Evolutionary conservation across 1,284 basidiomycete genomes (phyloP).

Genomic region (Ceratobasidium sp.): DNA sequence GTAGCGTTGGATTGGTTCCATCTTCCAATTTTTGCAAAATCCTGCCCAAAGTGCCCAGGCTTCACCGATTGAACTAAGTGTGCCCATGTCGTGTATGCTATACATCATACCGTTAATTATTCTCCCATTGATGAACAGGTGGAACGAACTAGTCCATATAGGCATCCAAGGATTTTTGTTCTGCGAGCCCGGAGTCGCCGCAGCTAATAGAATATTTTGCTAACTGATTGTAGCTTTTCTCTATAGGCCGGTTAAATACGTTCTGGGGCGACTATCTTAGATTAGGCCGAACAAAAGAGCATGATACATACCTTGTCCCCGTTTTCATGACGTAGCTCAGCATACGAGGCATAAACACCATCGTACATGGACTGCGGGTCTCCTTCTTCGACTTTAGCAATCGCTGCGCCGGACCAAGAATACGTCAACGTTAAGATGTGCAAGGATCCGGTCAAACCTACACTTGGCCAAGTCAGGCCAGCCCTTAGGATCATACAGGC

Average conservation of each 20-base stretch:
- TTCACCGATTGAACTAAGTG: slow-evolving; percentile 40
- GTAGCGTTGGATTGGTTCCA: slow-evolving; percentile 43
- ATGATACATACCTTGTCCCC: slow-evolving; percentile 11
- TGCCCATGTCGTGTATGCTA: slow-evolving; percentile 43
- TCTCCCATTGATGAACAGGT: neutral
- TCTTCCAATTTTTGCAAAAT: slow-evolving; percentile 40
- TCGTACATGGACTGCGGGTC: slow-evolving; percentile 3
- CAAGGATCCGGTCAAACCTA: neutral
- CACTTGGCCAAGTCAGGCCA: slow-evolving; percentile 12
- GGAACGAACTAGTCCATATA: slow-evolving; percentile 24
- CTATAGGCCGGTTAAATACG: slow-evolving; percentile 24
- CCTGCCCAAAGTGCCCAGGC: slow-evolving; percentile 40
- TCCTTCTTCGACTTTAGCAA: slow-evolving; percentile 15
- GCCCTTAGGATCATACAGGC: slow-evolving; percentile 11
- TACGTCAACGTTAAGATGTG: neutral
- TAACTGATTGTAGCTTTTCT: neutral
- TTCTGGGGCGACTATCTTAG: slow-evolving; percentile 2
- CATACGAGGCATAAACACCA: neutral
- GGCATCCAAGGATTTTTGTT: slow-evolving; percentile 33
- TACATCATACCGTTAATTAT: neutral
- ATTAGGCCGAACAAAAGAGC: neutral
- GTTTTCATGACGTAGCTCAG: neutral
- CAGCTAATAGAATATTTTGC: slow-evolving; percentile 35
- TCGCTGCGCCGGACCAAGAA: too few species aligned
- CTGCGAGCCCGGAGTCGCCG: slow-evolving; percentile 14